Base-by-base conservation (phyloP, 768 basidiomycete species). In the Naematelia encephala region DNA sequence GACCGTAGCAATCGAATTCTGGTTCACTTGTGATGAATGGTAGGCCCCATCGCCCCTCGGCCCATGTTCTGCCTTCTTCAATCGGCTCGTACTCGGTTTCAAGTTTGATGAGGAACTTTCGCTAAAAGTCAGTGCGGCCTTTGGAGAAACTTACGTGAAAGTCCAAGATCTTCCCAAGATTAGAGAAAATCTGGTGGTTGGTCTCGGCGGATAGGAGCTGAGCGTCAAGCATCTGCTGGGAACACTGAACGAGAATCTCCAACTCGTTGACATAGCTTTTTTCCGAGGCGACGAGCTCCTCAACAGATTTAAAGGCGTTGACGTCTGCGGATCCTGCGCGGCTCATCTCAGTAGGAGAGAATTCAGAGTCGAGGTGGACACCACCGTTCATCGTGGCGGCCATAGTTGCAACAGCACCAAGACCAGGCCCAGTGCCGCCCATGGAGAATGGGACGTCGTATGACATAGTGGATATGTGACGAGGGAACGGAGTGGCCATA, bases 251-350 rank as follows among this genome's bases (percentile, higher is more conserved):
- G 83, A 98, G 89, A 70, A 91, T 86, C 77, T 96, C 92, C 63
- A 99, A 81, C 79, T 98, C 96, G 77, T 90, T 88, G 4, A 98
- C 94, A 76, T 91, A 98, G 79, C 91, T 91, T 67, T 90, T 86
- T 77, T 99, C 96, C 0, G 91, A 97, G 77, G 90, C 89, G 49
- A 98, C 84, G 67, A 97, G 85, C 78, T 99, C 96, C 70, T 84
- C 83, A 60, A 92, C 72, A 8, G 62, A 62, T 52, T 74, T 74
- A 56, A 63, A 71, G 1, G 72, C 72, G 47, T 69, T 71, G 25
- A 58, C 54, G 54, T 69, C 72, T 1, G 61, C 61, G 14, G 63
- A 53, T 3, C 67, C 63, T 2, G 60, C 56, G 43, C 67, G 44
- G 26, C 48, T 46, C 63, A 64, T 66, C n/a, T 61, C 64, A 4